A percentile compares a stretch with the other conserved stretches of the same genome.
These are phyloP conservation scores for Sisymbrium altissimum DNA, from an alignment of 345 rosid genomes.

Conservation along the genomic window DNA sequence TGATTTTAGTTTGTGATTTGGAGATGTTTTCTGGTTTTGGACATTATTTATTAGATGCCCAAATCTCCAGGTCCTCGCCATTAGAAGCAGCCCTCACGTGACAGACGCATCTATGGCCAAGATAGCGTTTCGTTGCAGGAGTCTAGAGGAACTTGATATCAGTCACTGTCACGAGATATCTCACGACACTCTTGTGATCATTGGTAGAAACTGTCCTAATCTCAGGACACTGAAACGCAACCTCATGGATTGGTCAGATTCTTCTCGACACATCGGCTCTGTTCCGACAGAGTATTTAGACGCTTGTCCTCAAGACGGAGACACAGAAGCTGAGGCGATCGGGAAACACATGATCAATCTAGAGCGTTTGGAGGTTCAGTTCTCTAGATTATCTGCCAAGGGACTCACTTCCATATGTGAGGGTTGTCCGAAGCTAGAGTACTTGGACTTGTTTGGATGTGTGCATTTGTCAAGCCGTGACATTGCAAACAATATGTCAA, in stretches of 20 bases:
- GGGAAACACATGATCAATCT: conserved; percentile 60
- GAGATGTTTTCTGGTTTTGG: background rate
- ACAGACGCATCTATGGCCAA: conserved; percentile 70
- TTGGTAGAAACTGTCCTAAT: conserved; percentile 70
- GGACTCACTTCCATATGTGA: conserved; percentile 63
- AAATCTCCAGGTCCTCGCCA: conserved; percentile 57
- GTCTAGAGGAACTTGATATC: conserved; percentile 60
- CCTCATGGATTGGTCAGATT: conserved; percentile 70
- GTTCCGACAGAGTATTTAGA: conserved; percentile 65
- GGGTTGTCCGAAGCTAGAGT: conserved; percentile 57
- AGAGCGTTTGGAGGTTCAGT: conserved; percentile 61
- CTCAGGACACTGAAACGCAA: conserved; percentile 62
- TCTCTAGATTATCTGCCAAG: conserved; percentile 58
- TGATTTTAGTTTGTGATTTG: background rate
- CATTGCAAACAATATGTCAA: conserved; percentile 39
- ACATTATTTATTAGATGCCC: conserved; percentile 49
- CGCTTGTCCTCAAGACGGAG: conserved; percentile 84
- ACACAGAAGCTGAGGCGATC: conserved; percentile 66
- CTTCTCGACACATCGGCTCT: conserved; percentile 56
- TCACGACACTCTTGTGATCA: conserved; percentile 50
- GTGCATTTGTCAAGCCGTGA: conserved; percentile 69
- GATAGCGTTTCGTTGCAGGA: conserved; percentile 52
- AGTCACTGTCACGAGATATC: conserved; percentile 85
- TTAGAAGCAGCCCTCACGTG: conserved; percentile 59
- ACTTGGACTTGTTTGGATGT: conserved; percentile 72